Evolutionary conservation across 2,329 filamentous ascomycete species (phyloP), one percentile per base, ranked within the genome.

Genomic region (Phialocephala subalpina): DNA sequence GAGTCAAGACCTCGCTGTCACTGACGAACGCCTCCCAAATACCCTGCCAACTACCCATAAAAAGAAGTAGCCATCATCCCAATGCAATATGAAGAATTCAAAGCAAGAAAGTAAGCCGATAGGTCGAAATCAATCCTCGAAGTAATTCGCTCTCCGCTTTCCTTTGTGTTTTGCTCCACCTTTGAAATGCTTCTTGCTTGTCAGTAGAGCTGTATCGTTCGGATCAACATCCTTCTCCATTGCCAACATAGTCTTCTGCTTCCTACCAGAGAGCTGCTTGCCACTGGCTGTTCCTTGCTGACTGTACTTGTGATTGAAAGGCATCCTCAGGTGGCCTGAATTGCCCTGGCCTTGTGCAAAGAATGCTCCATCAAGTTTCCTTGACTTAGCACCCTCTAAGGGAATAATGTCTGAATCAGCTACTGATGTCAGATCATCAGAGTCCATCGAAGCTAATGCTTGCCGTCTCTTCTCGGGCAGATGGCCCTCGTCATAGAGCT

Each of bases 101-200:
- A 53, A 53, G 12, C 20, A 11, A 53, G 18, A 53, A 11, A 27
- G 1, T n/a, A 27, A 27, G 12, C 49, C 4, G 25, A 29, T 11
- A 33, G 22, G 49, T 7, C n/a, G 18, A 27, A 33, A 52, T 70
- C 63, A 76, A 70, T 77, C 75, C 2, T 71, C 73, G 64, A 78
- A 77, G 61, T 77, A 78, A 69, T 78, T 69, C n/a, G 74, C 75
- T 67, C 76, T 74, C 61, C 75, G 71, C 67, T 78, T 78, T 25
- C 76, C 76, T 60, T 87, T 90, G 66, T 83, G 86, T 78, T 84
- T 89, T 69, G 87, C 86, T 47, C 89, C 88, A n/a, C 87, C 90
- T 82, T 97, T 97, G 80, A 93, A 96, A 80, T 99, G 96, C 83
- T 97, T 98, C 87, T 99, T 99, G 64, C 90, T 86, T 60, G 83